A percentile compares a stretch with the other conserved stretches of the same genome.
These are phyloP conservation scores for Stropharia rugosoannulata DNA, from an alignment of 768 basidiomycete species.

Conservation along the genomic window DNA sequence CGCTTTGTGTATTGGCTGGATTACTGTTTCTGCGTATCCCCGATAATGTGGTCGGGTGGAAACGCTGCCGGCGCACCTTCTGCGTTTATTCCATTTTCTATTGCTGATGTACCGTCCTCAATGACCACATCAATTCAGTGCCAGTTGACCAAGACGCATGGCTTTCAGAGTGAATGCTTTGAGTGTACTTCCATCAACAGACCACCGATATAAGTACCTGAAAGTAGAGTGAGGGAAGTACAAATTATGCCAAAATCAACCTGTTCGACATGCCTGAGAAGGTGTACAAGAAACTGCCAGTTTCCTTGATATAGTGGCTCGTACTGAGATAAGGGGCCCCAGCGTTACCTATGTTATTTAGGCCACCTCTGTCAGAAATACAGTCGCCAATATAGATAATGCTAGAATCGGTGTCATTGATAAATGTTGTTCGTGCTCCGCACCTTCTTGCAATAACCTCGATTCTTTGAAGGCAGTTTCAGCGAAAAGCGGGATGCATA, in stretches of 20 bases:
- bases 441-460: no score
- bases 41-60: background rate
- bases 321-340: constrained; percentile 4
- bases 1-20: background rate
- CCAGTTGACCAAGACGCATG: no score
- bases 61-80: background rate
- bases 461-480: no score
- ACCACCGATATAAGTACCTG: constrained; percentile 2
- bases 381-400: background rate
- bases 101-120: background rate
- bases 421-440: background rate
- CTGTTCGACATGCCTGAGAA: background rate
- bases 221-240: background rate
- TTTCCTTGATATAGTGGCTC: background rate
- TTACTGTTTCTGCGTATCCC: background rate
- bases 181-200: background rate
- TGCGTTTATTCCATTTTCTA: background rate
- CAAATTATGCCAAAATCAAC: no score
- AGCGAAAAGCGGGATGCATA: no score
- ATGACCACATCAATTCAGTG: constrained; percentile 1
- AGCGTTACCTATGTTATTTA: constrained; percentile 2
- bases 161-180: background rate
- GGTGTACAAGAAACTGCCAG: constrained; percentile 1
- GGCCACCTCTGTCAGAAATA: background rate
- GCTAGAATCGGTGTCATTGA: background rate